Percentiles rank a stretch among this genome's conserved stretches.
Evolutionary conservation across 2,329 filamentous ascomycete species (phyloP).

Genomic region (Daldinia sp.): DNA sequence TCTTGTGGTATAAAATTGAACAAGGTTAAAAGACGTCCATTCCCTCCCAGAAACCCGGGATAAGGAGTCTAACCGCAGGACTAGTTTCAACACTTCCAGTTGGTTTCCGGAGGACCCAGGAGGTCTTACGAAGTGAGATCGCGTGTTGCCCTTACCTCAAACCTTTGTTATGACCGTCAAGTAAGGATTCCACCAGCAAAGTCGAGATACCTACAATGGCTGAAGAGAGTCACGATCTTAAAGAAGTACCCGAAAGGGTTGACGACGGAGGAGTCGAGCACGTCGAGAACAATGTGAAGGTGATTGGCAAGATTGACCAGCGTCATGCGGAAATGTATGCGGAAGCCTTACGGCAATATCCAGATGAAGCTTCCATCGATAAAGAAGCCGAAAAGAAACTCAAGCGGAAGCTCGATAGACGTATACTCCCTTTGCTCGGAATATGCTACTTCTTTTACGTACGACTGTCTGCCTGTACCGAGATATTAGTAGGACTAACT

Average conservation of each 20-base stretch:
- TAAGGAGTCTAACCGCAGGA: not conserved
- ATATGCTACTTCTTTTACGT: conserved; percentile 61
- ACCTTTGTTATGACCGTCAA: not conserved
- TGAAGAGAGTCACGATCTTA: not conserved
- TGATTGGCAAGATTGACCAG: conserved; percentile 5
- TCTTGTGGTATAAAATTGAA: not conserved
- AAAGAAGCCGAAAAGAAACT: conserved; percentile 35
- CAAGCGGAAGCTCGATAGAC: conserved; percentile 63
- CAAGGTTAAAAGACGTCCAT: not conserved
- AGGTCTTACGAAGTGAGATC: not conserved
- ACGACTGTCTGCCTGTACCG: not conserved
- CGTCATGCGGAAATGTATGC: conserved; percentile 12
- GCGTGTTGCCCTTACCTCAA: not conserved
- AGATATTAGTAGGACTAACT: not conserved
- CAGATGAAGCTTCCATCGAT: conserved; percentile 11
- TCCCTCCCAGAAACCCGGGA: not conserved
- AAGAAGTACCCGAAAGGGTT: not conserved
- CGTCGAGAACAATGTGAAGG: conserved; percentile 2
- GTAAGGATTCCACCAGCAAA: not conserved
- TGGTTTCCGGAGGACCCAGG: not conserved
- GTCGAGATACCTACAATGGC: not conserved
- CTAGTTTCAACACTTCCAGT: not conserved
- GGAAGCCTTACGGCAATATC: conserved; percentile 17
- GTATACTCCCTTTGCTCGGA: conserved; percentile 65
- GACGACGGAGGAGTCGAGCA: not conserved